These are phyloP conservation scores for Solanum lycopersicoides DNA, from an alignment of 257 asterid genomes.

Conservation along the genomic window DNA sequence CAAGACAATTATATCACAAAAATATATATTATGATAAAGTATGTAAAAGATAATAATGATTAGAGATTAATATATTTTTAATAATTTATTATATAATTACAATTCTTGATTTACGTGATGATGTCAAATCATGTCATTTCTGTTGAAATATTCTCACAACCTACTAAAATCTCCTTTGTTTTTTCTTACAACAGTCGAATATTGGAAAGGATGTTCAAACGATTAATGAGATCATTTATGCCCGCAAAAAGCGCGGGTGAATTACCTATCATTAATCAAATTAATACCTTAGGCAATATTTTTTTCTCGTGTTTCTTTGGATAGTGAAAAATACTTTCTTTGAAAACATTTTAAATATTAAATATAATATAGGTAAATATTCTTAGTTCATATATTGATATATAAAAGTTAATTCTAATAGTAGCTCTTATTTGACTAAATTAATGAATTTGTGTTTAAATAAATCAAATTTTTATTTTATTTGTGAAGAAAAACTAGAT, in stretches of 20 bases:
- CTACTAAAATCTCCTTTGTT: neutral
- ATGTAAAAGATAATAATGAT: neutral
- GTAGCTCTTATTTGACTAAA: neutral
- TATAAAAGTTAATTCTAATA: neutral
- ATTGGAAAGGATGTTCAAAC: neutral
- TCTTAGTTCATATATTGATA: neutral
- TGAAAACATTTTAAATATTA: neutral
- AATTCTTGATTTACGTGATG: neutral
- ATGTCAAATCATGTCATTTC: neutral
- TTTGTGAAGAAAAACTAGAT: neutral
- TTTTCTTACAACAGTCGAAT: neutral
- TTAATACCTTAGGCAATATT: neutral
- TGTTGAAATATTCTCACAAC: neutral
- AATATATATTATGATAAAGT: neutral
- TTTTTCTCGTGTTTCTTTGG: neutral
- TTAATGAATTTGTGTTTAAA: neutral
- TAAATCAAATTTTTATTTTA: neutral
- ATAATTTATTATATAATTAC: no score
- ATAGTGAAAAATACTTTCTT: neutral
- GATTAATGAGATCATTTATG: neutral
- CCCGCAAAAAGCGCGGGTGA: accelerated
- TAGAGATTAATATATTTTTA: no score
- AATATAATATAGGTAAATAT: neutral
- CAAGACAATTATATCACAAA: neutral
- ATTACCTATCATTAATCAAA: neutral